Evolutionary conservation across 169 alveolate genomes (phyloP).

Genomic region (Plasmodium relictum): DNA sequence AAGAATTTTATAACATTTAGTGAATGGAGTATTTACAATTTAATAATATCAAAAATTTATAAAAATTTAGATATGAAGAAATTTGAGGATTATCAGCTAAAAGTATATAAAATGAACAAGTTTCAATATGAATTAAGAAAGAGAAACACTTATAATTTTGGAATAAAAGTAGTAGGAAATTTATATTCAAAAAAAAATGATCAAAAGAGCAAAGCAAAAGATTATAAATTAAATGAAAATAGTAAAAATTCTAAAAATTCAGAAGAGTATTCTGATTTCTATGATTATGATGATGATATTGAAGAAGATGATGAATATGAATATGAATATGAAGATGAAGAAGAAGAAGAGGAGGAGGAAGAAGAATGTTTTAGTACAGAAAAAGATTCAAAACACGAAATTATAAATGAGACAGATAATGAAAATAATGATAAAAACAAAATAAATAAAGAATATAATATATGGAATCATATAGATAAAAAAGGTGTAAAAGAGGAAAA

Average conservation of each 20-base stretch:
- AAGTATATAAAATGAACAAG: constrained; percentile 24
- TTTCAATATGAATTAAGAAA: constrained; percentile 34
- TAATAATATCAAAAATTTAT: constrained; percentile 61
- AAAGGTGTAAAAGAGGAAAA: constrained; percentile 6
- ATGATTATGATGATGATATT: constrained; percentile 20
- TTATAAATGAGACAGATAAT: background rate
- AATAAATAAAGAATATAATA: background rate
- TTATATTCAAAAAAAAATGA: background rate
- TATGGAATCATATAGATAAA: background rate
- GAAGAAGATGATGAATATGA: constrained; percentile 41
- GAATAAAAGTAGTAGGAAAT: constrained; percentile 69
- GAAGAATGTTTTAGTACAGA: background rate
- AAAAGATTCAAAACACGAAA: background rate
- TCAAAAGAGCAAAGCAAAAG: background rate
- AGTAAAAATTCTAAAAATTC: constrained; percentile 14
- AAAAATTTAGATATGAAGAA: constrained; percentile 51
- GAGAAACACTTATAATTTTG: constrained; percentile 44
- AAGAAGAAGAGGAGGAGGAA: background rate
- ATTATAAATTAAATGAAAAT: background rate
- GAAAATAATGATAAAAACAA: background rate
- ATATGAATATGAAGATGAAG: background rate
- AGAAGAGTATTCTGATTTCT: constrained; percentile 33
- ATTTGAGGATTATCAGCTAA: constrained; percentile 44
- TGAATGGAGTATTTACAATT: constrained; percentile 49
- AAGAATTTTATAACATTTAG: constrained; percentile 45